A percentile compares a stretch with the other conserved stretches of the same genome.
phyloP scores from a whole-genome alignment of 768 basidiomycete genomes.

The Agrocybe praecox region DNA sequence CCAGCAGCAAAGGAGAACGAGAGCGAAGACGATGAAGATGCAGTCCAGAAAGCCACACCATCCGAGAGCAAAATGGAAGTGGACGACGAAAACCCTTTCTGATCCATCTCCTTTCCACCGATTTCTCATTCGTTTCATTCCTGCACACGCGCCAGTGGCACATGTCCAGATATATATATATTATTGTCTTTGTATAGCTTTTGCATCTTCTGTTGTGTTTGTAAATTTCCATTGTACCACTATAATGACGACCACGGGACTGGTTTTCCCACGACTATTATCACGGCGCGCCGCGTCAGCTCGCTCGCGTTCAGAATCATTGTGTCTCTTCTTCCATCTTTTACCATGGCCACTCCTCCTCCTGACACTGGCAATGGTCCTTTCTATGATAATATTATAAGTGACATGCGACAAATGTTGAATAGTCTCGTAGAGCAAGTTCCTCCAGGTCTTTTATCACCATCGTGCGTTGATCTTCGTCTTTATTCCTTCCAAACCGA shows the following conservation, averaged over 20 bases:
- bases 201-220: constrained; percentile 19
- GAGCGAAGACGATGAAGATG: constrained; percentile 36
- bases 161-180: background rate
- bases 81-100: constrained; percentile 79
- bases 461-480: constrained; percentile 1
- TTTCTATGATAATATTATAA: background rate
- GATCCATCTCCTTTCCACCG: constrained; percentile 9
- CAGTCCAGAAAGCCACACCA: constrained; percentile 13
- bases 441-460: constrained; percentile 10
- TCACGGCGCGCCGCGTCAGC: constrained; percentile 6
- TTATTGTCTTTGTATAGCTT: constrained; percentile 20
- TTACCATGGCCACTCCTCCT: background rate
- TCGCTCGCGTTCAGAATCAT: background rate
- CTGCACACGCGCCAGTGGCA: constrained; percentile 13
- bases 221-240: constrained; percentile 25
- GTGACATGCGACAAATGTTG: background rate
- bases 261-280: constrained; percentile 27
- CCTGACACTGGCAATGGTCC: too few species aligned
- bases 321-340: background rate
- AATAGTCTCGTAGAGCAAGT: background rate
- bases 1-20: constrained; percentile 49
- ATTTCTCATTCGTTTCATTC: constrained; percentile 7
- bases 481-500: background rate
- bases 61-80: constrained; percentile 38
- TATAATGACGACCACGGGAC: constrained; percentile 21